Percentiles rank a stretch among this genome's conserved stretches.
Conservation (phyloP, 148 eudicot species). For the Vaccinium macrocarpon region DNA sequence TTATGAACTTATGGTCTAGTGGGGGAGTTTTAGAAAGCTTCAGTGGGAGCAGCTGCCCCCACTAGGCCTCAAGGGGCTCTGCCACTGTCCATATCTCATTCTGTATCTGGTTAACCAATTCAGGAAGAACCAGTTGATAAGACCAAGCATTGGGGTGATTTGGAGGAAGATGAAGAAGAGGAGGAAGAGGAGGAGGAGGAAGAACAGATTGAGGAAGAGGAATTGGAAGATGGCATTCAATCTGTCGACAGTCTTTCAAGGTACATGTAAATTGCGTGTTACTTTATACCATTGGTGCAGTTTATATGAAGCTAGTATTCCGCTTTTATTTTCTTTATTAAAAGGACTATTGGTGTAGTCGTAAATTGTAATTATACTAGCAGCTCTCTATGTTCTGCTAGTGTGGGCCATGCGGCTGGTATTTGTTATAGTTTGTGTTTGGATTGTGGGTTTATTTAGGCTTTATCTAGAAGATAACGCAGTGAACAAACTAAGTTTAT, state of each 20-base stretch:
- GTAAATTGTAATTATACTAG: too few species aligned
- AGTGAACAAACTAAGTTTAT: background rate
- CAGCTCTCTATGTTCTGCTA: too few species aligned
- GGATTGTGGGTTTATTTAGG: background rate
- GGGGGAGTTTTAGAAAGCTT: too few species aligned
- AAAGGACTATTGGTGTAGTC: background rate
- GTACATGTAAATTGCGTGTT: conserved; percentile 28
- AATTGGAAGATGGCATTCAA: conserved; percentile 77
- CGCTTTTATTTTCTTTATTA: background rate
- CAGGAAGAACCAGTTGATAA: conserved; percentile 96
- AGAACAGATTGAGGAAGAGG: conserved; percentile 70
- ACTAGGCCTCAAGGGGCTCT: too few species aligned
- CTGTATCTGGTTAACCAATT: conserved; percentile 1
- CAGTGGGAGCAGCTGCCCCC: too few species aligned
- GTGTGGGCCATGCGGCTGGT: background rate
- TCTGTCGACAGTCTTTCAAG: conserved; percentile 94
- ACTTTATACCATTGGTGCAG: background rate
- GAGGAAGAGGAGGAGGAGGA: conserved; percentile 81
- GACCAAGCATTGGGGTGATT: conserved; percentile 92
- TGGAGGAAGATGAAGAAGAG: conserved; percentile 92
- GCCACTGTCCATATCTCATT: conserved; percentile 36
- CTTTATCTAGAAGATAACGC: background rate
- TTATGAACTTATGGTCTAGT: too few species aligned
- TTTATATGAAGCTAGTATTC: background rate
- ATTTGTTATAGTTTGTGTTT: background rate